These are phyloP conservation scores for Hanseniaspora lindneri DNA, from an alignment of 805 yeast genomes.

Conservation along the genomic window DNA sequence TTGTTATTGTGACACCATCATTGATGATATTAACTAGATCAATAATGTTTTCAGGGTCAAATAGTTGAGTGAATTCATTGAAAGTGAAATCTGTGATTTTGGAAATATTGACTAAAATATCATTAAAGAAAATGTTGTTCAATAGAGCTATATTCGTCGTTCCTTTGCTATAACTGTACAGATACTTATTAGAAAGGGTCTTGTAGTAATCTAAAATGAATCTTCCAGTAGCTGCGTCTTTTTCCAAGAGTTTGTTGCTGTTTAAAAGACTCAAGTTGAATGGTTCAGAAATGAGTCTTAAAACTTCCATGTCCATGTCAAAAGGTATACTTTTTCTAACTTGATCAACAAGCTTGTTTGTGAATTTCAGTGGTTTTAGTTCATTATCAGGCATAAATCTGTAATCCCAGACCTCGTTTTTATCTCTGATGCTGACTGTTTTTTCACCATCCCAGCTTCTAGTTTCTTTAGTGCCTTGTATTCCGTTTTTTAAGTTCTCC, in stretches of 20 bases:
- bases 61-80: constrained; percentile 1
- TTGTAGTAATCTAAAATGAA: constrained; percentile 58
- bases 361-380: constrained; percentile 46
- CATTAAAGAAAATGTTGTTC: constrained; percentile 43
- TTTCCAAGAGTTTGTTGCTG: not conserved
- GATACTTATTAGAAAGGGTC: constrained; percentile 43
- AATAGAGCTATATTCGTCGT: not conserved
- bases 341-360: not conserved
- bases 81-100: not conserved
- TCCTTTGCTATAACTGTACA: constrained; percentile 18
- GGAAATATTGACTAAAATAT: constrained; percentile 17
- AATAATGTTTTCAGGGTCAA: not conserved
- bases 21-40: constrained; percentile 4
- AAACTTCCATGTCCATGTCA: constrained; percentile 50
- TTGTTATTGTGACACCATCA: not conserved
- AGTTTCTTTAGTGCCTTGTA: constrained; percentile 44
- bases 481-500: constrained; percentile 33
- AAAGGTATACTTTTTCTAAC: constrained; percentile 34
- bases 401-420: constrained; percentile 76
- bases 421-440: constrained; percentile 58
- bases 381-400: constrained; percentile 94
- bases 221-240: not conserved
- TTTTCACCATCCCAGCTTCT: constrained; percentile 81
- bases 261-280: constrained; percentile 33
- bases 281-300: constrained; percentile 36